A percentile compares a stretch with the other conserved stretches of the same genome.
Conservation (phyloP, 2,329 filamentous ascomycete species). For the Stemphylium beticola region DNA sequence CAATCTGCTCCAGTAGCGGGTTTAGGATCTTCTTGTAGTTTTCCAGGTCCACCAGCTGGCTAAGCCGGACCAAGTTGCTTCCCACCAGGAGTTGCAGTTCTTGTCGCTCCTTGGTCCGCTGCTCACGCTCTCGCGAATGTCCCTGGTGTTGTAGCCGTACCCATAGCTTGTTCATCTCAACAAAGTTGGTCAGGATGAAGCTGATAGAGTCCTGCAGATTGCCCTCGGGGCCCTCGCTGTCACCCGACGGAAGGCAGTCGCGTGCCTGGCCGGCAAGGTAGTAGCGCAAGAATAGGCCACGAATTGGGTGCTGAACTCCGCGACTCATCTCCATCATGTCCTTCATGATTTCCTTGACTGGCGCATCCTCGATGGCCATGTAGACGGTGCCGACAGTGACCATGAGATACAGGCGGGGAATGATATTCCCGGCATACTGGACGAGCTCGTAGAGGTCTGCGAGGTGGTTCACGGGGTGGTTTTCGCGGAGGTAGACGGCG, state of each 20-base stretch:
- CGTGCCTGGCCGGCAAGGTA: slow-evolving; percentile 94
- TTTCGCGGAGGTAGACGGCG: slow-evolving; percentile 94
- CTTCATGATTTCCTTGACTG: slow-evolving; percentile 99
- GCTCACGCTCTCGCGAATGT: slow-evolving; percentile 91
- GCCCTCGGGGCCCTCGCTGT: slow-evolving; percentile 88
- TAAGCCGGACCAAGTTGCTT: slow-evolving; percentile 93
- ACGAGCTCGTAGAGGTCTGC: slow-evolving; percentile 98
- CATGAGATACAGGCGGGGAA: slow-evolving; percentile 96
- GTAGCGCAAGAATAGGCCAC: slow-evolving; percentile 92
- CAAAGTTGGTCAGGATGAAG: slow-evolving; percentile 97
- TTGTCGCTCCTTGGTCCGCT: slow-evolving; percentile 90
- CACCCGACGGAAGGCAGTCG: slow-evolving; percentile 81
- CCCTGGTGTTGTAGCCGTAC: slow-evolving; percentile 96
- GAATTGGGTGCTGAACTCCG: slow-evolving; percentile 94
- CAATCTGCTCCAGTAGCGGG: slow-evolving; percentile 92
- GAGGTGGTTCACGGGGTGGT: slow-evolving; percentile 95
- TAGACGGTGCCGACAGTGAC: slow-evolving; percentile 99
- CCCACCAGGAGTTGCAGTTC: slow-evolving; percentile 95
- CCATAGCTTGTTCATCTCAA: slow-evolving; percentile 99
- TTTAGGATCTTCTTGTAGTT: slow-evolving; percentile 92
- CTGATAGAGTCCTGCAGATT: slow-evolving; percentile 97
- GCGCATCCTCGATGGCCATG: slow-evolving; percentile 97
- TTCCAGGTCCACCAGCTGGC: slow-evolving; percentile 93
- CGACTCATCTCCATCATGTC: slow-evolving; percentile 99
- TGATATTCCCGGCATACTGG: slow-evolving; percentile 97